Percentiles rank a stretch among this genome's conserved stretches.
Evolutionary conservation across 2,329 filamentous ascomycete genomes (phyloP).

Genomic region (Akanthomyces lecanii): DNA sequence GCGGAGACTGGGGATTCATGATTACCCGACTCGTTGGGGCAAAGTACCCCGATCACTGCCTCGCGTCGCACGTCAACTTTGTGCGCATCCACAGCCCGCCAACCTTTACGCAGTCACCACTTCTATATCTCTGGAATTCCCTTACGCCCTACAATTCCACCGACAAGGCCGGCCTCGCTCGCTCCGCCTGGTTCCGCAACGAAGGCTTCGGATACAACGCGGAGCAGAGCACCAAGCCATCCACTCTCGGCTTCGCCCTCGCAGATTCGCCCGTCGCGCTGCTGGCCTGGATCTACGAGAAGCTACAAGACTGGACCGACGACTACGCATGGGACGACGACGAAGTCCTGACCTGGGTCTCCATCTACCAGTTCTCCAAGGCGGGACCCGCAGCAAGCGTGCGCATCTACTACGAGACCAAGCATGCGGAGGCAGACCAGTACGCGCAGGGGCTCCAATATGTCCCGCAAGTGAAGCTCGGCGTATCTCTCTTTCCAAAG

Average conservation of each 20-base stretch:
- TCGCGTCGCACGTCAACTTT: conserved; percentile 43
- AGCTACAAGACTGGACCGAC: conserved; percentile 73
- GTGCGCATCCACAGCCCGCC: conserved; percentile 46
- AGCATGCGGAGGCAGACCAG: conserved; percentile 34
- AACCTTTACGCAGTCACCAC: conserved; percentile 43
- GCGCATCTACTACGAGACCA: conserved; percentile 68
- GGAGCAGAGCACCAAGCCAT: conserved; percentile 59
- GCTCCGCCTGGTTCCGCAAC: conserved; percentile 52
- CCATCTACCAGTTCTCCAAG: conserved; percentile 65
- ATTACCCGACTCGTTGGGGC: conserved; percentile 58
- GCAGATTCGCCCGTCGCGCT: conserved; percentile 66
- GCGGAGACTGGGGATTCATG: conserved; percentile 65
- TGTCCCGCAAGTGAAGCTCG: conserved; percentile 36
- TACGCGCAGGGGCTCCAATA: conserved; percentile 24
- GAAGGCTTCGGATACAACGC: conserved; percentile 42
- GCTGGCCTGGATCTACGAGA: conserved; percentile 77
- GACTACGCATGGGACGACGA: conserved; percentile 69
- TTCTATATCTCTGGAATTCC: conserved; percentile 1
- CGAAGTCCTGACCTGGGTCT: conserved; percentile 71
- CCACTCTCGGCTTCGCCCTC: conserved; percentile 67
- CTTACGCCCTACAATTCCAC: conserved; percentile 28
- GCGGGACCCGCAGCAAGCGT: conserved; percentile 64
- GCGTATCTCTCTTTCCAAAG: conserved; percentile 52
- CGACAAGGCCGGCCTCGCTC: conserved; percentile 49
- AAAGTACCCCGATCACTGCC: conserved; percentile 53